Base-by-base conservation (phyloP, 2,329 filamentous ascomycete genomes). In the Sarocladium oryzae region DNA sequence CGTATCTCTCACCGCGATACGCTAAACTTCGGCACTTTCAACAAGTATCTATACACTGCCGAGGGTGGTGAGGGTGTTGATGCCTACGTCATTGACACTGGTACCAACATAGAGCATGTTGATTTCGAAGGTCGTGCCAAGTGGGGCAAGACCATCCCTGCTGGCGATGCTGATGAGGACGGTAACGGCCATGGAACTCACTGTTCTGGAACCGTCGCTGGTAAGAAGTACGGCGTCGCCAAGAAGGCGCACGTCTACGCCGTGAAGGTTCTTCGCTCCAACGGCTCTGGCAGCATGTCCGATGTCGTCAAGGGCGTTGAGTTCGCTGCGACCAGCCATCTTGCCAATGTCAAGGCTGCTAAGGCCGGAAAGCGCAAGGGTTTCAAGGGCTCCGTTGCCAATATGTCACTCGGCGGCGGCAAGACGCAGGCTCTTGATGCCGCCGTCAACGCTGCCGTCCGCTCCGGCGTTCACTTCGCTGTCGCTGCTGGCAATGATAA, bases 401-500 rank as follows among this genome's bases (percentile, higher is more conserved):
- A 99, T 84, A 99, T 99, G 93, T 95, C 88, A 66, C 86, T 99
- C 53, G 93, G 93, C 66, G 93, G 93, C 76, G 93, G 93, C 78
- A 97, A 96, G 81, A 96, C 92, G 56, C 80, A 83, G 59, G 85
- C 90, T 64, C 85, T 99, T 52, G 93, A 99, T 67, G 81, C 86
- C 59, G 89, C 90, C 60, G 92, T 97, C 60, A 93, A 97, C 69
- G 92, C 92, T 58, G 92, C 92, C 58, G 92, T 97, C 62, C 80
- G 86, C 53, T 87, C 86, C 63, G 93, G 93, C 67, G 81, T 99
- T 56, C 91, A 99, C 82, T 99, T 99, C 65, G 91, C 95, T 60
- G 93, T 99, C 60, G 93, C 93, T 67, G 93, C 93, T 61, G 93
- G 93, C 69, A 99, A 99, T 69, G 95, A 99, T 75, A 97, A 99